These are phyloP conservation scores for Phytophthora brassicae DNA, from an alignment of 352 stramenopile genomes.

Conservation along the genomic window DNA sequence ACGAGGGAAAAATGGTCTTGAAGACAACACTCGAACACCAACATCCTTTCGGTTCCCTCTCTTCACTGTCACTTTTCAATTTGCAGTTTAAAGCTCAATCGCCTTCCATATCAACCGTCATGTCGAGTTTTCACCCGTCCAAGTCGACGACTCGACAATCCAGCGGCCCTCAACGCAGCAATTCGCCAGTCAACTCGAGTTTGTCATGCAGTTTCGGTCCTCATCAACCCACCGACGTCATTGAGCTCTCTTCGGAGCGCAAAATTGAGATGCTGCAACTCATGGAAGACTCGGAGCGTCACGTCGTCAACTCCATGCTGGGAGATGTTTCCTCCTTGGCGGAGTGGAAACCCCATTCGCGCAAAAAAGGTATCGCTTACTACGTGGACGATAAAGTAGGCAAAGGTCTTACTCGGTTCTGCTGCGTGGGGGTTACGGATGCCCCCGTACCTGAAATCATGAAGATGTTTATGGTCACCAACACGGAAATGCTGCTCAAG, in stretches of 20 bases:
- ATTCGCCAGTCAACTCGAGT: not conserved
- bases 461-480: slow-evolving; percentile 45
- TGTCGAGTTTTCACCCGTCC: slow-evolving; percentile 2
- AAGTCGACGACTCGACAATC: slow-evolving; percentile 15
- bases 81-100: slow-evolving; percentile 6
- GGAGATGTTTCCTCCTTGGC: slow-evolving; percentile 18
- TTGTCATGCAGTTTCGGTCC: slow-evolving; percentile 14
- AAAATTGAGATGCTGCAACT: slow-evolving; percentile 25
- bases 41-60: not conserved
- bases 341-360: slow-evolving; percentile 34
- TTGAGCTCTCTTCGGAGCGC: slow-evolving; percentile 20
- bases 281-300: slow-evolving; percentile 24
- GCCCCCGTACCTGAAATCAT: slow-evolving; percentile 46
- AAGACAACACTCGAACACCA: slow-evolving; percentile 8
- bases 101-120: slow-evolving; percentile 3
- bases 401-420: slow-evolving; percentile 46
- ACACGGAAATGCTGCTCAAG: slow-evolving; percentile 45
- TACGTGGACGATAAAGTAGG: slow-evolving; percentile 48
- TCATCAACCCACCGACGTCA: slow-evolving; percentile 6
- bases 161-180: not conserved
- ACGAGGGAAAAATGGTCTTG: slow-evolving; percentile 21
- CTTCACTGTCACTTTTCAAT: slow-evolving; percentile 9
- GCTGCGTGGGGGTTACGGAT: slow-evolving; percentile 45
- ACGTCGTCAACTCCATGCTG: slow-evolving; percentile 31
- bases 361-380: slow-evolving; percentile 44